These are phyloP conservation scores for Agrostemma githago DNA, from an alignment of 148 eudicot genomes.

Conservation along the genomic window DNA sequence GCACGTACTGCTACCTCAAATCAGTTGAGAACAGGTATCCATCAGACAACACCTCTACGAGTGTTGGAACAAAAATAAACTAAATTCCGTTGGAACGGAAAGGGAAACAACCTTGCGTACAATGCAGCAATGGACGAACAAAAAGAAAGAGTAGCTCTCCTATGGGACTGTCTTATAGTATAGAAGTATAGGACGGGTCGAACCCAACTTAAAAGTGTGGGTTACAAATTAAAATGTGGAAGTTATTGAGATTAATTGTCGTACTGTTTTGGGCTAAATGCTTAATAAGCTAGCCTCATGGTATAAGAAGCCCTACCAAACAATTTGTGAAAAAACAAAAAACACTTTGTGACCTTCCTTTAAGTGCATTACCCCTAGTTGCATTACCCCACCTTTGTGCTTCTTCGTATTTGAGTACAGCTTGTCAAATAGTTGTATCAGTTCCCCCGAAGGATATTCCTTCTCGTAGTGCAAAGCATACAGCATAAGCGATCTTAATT, in stretches of 20 bases:
- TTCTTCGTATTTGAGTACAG: constrained; percentile 78
- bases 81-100: not conserved
- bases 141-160: not conserved
- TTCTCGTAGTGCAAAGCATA: constrained; percentile 98
- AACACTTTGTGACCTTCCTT: not conserved
- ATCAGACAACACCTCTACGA: constrained; percentile 17
- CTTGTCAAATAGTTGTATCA: constrained; percentile 93
- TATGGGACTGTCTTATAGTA: too few species aligned
- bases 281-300: too few species aligned
- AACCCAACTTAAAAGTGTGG: too few species aligned
- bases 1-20: constrained; percentile 68
- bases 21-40: constrained; percentile 11
- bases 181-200: too few species aligned
- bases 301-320: too few species aligned
- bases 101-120: not conserved
- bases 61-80: not conserved
- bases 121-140: not conserved
- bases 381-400: constrained; percentile 90
- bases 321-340: too few species aligned
- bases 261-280: too few species aligned
- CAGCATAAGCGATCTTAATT: constrained; percentile 83
- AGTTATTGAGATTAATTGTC: too few species aligned
- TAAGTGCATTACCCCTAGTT: constrained; percentile 11
- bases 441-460: constrained; percentile 78
- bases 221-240: too few species aligned